Conservation (phyloP, 768 basidiomycete genomes). For the Dioszegia aurantiaca region DNA sequence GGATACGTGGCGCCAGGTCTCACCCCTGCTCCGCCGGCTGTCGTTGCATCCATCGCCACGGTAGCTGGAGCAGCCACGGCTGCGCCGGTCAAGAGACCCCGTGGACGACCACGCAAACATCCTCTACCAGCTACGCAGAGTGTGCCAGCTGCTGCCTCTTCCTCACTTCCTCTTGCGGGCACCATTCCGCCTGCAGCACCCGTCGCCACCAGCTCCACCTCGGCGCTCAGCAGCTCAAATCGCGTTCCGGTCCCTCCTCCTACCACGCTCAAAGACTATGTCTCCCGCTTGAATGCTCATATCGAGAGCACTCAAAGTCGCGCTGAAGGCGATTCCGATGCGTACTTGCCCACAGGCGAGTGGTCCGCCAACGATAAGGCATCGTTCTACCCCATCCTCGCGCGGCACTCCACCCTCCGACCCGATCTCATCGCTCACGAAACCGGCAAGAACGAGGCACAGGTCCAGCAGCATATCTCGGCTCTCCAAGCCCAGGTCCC, state of each 20-base stretch:
- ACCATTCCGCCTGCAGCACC: neutral
- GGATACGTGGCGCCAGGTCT: too few relatives aligned
- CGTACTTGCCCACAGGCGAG: slow-evolving; percentile 1
- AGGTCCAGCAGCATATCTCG: neutral
- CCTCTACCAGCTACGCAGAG: neutral
- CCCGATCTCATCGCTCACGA: slow-evolving; percentile 13
- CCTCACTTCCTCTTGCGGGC: neutral
- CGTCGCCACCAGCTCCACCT: neutral
- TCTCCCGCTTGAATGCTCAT: neutral
- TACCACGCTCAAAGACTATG: slow-evolving; percentile 6
- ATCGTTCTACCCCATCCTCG: slow-evolving; percentile 6
- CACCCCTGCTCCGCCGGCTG: too few relatives aligned
- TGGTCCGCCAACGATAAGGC: slow-evolving; percentile 10
- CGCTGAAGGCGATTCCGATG: neutral
- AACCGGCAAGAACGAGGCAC: neutral
- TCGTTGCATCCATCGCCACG: too few relatives aligned
- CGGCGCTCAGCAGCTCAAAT: neutral
- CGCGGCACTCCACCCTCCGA: slow-evolving; percentile 7
- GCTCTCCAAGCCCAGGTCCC: neutral
- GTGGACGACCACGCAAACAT: too few relatives aligned
- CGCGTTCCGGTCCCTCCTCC: neutral
- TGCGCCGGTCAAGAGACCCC: too few relatives aligned
- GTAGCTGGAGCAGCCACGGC: too few relatives aligned
- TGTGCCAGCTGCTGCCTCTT: neutral
- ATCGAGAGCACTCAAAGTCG: neutral